A percentile compares a stretch with the other conserved stretches of the same genome.
Evolutionary conservation across 805 yeast species (phyloP).

Genomic region (Ogataea minuta): DNA sequence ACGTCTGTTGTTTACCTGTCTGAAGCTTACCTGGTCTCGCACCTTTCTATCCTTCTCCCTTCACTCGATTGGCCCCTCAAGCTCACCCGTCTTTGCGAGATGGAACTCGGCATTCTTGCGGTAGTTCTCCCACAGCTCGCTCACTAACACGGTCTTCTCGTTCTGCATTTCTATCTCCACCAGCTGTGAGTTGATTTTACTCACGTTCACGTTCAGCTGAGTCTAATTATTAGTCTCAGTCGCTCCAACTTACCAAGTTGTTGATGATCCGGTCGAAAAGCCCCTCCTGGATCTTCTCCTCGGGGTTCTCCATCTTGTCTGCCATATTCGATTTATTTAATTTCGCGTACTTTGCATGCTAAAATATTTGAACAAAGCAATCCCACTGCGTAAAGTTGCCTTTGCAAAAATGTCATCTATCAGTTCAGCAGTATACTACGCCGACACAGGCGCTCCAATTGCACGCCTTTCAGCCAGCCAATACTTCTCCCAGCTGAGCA

Average conservation of each 20-base stretch:
- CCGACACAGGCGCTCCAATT: slow-evolving; percentile 67
- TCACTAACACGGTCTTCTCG: slow-evolving; percentile 64
- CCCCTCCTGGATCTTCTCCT: slow-evolving; percentile 77
- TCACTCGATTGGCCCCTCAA: slow-evolving; percentile 34
- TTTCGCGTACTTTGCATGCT: slow-evolving; percentile 11
- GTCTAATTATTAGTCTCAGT: slow-evolving; percentile 42
- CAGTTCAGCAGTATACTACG: slow-evolving; percentile 36
- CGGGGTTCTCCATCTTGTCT: slow-evolving; percentile 74
- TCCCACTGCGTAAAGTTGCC: slow-evolving; percentile 4
- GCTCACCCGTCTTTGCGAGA: slow-evolving; percentile 61
- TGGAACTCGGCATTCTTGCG: slow-evolving; percentile 68
- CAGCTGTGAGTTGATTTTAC: slow-evolving; percentile 58
- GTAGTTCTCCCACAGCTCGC: slow-evolving; percentile 80
- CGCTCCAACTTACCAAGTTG: slow-evolving; percentile 60
- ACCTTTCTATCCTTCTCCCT: slow-evolving; percentile 1
- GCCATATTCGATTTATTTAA: slow-evolving; percentile 6
- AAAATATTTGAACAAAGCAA: slow-evolving; percentile 7
- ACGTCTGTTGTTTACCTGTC: no score
- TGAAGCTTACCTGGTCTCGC: no score
- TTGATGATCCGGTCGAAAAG: slow-evolving; percentile 71
- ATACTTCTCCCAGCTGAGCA: slow-evolving; percentile 65
- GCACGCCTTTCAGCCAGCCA: slow-evolving; percentile 65
- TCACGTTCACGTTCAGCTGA: slow-evolving; percentile 67
- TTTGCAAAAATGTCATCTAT: slow-evolving; percentile 14
- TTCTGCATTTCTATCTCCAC: slow-evolving; percentile 63